These are phyloP conservation scores for Mycena epipterygia DNA, from an alignment of 768 basidiomycete species.

Conservation along the genomic window DNA sequence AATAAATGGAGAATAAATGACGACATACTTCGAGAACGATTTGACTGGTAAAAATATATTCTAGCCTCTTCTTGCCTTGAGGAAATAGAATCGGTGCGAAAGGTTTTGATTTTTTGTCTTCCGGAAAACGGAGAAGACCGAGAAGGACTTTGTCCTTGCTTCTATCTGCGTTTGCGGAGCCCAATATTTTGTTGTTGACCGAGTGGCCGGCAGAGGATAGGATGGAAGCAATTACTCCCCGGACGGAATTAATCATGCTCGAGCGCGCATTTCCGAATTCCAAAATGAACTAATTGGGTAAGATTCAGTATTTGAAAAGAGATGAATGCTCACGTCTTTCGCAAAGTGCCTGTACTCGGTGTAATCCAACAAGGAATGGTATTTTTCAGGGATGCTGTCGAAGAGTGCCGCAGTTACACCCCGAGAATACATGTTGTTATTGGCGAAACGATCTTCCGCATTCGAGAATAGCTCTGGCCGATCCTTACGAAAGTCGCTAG, in stretches of 20 bases:
- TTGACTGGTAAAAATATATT: background rate
- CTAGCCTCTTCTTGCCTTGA: background rate
- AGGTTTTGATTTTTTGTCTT: background rate
- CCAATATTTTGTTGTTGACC: background rate
- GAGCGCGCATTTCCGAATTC: background rate
- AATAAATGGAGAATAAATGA: background rate
- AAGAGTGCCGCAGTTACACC: background rate
- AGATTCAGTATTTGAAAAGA: background rate
- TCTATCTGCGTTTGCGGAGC: background rate
- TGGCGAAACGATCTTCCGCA: background rate
- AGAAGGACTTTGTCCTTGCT: background rate
- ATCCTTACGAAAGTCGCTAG: background rate
- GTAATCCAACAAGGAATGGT: background rate
- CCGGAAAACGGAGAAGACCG: background rate
- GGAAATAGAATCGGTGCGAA: slow-evolving; percentile 1
- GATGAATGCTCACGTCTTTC: background rate
- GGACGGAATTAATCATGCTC: background rate
- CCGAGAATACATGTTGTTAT: background rate
- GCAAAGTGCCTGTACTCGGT: background rate
- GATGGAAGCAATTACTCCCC: background rate
- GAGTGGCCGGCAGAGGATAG: background rate
- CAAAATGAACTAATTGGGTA: background rate
- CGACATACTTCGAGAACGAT: background rate
- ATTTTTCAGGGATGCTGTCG: background rate
- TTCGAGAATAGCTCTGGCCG: background rate